Conservation (phyloP, 306 rosid genomes). For the Prunus dulcis region DNA sequence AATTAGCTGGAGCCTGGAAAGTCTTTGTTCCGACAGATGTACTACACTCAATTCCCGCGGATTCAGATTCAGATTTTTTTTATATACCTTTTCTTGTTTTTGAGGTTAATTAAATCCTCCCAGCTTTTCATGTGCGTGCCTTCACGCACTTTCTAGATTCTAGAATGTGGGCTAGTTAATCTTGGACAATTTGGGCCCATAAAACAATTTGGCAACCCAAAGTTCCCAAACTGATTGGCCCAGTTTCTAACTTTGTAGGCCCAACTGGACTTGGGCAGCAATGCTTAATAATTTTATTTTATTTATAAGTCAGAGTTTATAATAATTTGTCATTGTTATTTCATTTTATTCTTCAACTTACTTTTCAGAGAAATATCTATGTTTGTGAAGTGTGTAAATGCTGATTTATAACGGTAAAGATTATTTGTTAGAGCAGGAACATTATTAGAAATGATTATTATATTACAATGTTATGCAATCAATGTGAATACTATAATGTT, state of each 20-base stretch:
- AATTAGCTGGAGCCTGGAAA: not conserved
- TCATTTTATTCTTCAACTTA: not conserved
- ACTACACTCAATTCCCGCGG: slow-evolving; percentile 2
- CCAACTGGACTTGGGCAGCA: not conserved
- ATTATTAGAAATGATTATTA: no score
- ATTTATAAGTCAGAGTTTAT: no score
- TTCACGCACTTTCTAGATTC: slow-evolving; percentile 26
- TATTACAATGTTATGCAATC: no score
- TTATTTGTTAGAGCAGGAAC: no score
- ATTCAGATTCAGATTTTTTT: slow-evolving; percentile 4
- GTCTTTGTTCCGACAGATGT: slow-evolving; percentile 33
- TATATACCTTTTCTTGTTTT: not conserved
- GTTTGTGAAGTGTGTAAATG: not conserved
- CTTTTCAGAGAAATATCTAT: not conserved
- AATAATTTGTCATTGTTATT: no score
- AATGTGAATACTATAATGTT: no score
- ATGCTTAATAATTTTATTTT: no score
- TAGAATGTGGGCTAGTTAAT: not conserved
- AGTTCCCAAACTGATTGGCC: not conserved
- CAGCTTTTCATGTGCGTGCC: slow-evolving; percentile 9
- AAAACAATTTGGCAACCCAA: not conserved
- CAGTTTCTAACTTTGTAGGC: not conserved
- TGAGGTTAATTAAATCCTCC: not conserved
- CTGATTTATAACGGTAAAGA: not conserved
- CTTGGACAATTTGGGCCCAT: slow-evolving; percentile 6